Evolutionary conservation across 106 monocot genomes (phyloP), one percentile per base, ranked within the genome.

Genomic region (Agapanthus africanus): DNA sequence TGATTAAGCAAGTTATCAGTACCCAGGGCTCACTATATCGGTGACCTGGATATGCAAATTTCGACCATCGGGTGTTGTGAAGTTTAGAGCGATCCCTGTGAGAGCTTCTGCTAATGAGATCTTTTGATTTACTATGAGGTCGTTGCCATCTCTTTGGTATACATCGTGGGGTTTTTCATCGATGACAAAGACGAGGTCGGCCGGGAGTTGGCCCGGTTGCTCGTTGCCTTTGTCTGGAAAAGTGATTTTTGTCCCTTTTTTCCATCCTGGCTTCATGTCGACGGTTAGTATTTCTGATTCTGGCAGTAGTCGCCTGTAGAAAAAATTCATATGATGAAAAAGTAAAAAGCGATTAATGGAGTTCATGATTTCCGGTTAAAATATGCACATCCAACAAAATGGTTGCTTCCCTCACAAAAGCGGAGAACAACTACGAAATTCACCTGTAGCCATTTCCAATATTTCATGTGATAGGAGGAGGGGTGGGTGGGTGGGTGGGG

Each of bases 161-260:
- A 86, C 18, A 4, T 84, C 79, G 32, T 95, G 95, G 2, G 88
- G 95, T 59, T 91, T 95, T 75, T 95, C 95, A 25, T 88, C 85
- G 54, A 95, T 82, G 21, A 95, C 78, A 47, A 95, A 91, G 40
- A 91, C 57, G 0, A 95, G 77, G 54, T 95, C 95, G 0, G 91
- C 91, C 0, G 88, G 79, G 3, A 82, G 57, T 33, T 78, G 79
- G 74, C 78, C 79, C 0, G 30, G 63, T 47, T 81, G 70, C 47
- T 91, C 85, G 25, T 86, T 86, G 2, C 91, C 95, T 54, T 91
- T 95, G 14, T 72, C 83, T 1, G 83, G 83, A 73, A 95, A 88
- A 0, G 95, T 91, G 37, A 95, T 84, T 73, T 91, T 95, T 4
- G 95, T 95, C 6, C 95, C 91, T 26, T 83, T 88, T 73, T 95